A percentile compares a stretch with the other conserved stretches of the same genome.
phyloP scores from a whole-genome alignment of 2,329 filamentous ascomycete species.

The Herpotrichia juniperi region DNA sequence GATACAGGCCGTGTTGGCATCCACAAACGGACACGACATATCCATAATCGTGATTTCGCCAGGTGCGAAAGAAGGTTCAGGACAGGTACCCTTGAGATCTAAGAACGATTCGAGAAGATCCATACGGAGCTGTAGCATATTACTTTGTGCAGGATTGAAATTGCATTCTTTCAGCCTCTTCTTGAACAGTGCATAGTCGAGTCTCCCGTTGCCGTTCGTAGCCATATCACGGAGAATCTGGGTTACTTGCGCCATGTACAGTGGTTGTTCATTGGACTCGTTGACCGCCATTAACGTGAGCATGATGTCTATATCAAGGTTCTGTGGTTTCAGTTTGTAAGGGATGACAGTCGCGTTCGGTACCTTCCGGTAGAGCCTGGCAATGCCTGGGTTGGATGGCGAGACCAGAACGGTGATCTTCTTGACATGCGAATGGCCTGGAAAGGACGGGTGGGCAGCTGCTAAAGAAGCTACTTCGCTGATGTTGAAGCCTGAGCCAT shows the following conservation, averaged over 20 bases:
- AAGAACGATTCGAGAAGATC: constrained; percentile 70
- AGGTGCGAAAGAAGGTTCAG: constrained; percentile 34
- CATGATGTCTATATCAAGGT: constrained; percentile 61
- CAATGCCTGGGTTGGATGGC: constrained; percentile 29
- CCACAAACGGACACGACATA: constrained; percentile 74
- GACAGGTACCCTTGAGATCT: constrained; percentile 30
- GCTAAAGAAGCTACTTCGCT: constrained; percentile 65
- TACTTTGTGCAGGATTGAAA: constrained; percentile 51
- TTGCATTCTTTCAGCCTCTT: constrained; percentile 12
- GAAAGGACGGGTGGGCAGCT: constrained; percentile 28
- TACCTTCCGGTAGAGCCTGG: constrained; percentile 23
- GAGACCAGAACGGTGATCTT: constrained; percentile 30
- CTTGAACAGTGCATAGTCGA: constrained; percentile 55
- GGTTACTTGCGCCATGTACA: constrained; percentile 58
- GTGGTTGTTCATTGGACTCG: constrained; percentile 50
- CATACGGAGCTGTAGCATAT: constrained; percentile 65
- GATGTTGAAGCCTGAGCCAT: constrained; percentile 53
- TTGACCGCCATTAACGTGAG: constrained; percentile 61
- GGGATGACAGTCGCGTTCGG: constrained; percentile 53
- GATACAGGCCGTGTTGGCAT: constrained; percentile 68
- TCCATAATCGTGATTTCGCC: constrained; percentile 71
- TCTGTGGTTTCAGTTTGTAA: constrained; percentile 53
- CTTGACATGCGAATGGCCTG: constrained; percentile 13
- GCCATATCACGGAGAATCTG: constrained; percentile 63
- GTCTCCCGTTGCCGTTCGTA: constrained; percentile 51